Evolutionary conservation across 2,329 filamentous ascomycete species (phyloP).

Genomic region (Raffaelea deltoideospora): DNA sequence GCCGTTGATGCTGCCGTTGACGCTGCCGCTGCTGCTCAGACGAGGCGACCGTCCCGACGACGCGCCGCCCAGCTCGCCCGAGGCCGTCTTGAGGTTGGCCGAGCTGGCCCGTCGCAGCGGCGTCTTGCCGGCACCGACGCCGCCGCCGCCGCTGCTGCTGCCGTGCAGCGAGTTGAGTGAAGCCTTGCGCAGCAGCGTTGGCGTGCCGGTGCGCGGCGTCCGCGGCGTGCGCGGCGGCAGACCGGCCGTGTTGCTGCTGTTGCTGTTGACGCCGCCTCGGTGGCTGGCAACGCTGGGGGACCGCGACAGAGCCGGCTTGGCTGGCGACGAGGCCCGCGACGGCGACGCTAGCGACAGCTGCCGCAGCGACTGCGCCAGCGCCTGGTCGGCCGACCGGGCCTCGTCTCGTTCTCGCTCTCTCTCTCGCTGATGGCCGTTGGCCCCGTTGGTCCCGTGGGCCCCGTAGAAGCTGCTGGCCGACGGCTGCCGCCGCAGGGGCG

Average conservation of each 20-base stretch:
- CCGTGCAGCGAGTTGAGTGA: constrained; percentile 41
- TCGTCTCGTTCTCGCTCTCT: too few species aligned
- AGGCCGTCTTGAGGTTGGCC: constrained; percentile 19
- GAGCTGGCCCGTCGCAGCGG: constrained; percentile 34
- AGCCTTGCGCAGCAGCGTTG: constrained; percentile 37
- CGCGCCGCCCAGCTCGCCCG: background rate
- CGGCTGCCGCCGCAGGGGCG: background rate
- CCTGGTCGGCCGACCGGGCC: too few species aligned
- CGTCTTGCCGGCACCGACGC: constrained; percentile 1
- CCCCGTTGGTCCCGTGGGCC: background rate
- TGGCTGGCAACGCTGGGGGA: constrained; percentile 21
- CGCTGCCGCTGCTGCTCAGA: constrained; percentile 22
- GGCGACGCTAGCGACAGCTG: constrained; percentile 10
- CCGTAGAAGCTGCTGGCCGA: background rate
- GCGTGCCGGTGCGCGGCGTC: constrained; percentile 31
- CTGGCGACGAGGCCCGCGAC: constrained; percentile 5
- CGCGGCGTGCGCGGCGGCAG: constrained; percentile 25
- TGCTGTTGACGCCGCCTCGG: constrained; percentile 14
- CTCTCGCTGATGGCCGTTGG: too few species aligned
- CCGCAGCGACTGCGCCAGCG: constrained; percentile 10
- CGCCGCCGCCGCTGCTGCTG: constrained; percentile 16
- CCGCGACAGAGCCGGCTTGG: constrained; percentile 15
- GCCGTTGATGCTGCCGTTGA: background rate
- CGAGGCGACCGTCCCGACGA: constrained; percentile 13
- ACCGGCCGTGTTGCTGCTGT: too few species aligned